These are phyloP conservation scores for Eucalyptus pauciflora DNA, from an alignment of 345 rosid genomes.

Conservation along the genomic window DNA sequence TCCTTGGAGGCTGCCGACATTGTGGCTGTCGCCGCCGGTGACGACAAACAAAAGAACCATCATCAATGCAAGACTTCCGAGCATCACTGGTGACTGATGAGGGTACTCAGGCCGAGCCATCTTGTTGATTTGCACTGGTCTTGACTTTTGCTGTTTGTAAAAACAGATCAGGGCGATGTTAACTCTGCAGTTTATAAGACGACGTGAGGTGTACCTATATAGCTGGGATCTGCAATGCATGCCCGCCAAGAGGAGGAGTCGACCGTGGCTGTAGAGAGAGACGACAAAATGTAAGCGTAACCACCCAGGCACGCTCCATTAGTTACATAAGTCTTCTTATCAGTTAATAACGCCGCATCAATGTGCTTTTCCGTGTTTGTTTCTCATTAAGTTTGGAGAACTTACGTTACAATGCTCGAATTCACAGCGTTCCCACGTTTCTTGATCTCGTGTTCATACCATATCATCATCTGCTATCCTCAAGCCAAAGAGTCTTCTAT, in stretches of 20 bases:
- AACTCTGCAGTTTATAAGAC: background rate
- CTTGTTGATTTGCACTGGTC: background rate
- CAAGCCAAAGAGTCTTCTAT: background rate
- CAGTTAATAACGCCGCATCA: background rate
- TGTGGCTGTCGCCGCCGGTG: background rate
- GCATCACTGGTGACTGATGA: background rate
- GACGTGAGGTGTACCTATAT: background rate
- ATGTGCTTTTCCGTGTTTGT: background rate
- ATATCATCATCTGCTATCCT: background rate
- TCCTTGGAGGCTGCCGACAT: background rate
- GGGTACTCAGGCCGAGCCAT: background rate
- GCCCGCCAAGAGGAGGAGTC: background rate
- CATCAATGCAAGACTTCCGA: background rate
- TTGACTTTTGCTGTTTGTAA: background rate
- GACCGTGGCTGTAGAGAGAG: background rate
- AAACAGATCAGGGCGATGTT: background rate
- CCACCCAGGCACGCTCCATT: background rate
- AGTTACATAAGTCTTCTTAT: background rate
- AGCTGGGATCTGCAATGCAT: background rate
- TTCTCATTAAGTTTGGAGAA: background rate
- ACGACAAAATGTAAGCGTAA: background rate
- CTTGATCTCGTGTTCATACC: background rate
- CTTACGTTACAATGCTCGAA: background rate
- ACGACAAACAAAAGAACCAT: background rate
- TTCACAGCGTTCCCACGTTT: background rate